Percentiles rank a stretch among this genome's conserved stretches.
phyloP scores from a whole-genome alignment of 169 alveolate genomes.

The Eimeria falciformis region DNA sequence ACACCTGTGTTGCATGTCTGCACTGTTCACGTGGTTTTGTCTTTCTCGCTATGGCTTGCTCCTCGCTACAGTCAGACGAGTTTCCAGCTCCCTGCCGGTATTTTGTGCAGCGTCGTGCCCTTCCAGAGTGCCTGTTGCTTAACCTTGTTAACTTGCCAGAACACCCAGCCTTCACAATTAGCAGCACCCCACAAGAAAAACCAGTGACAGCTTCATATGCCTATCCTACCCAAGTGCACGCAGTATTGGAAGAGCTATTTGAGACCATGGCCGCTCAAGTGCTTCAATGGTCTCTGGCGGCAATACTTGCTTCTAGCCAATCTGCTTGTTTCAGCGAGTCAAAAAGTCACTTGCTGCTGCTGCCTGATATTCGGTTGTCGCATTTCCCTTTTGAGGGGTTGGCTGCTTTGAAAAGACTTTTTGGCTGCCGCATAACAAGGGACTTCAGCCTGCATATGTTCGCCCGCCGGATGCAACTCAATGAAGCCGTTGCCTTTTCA shows the following conservation, averaged over 20 bases:
- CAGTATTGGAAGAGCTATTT: constrained; percentile 12
- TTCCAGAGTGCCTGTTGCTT: constrained; percentile 59
- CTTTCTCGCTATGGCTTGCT: constrained; percentile 39
- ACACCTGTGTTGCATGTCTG: constrained; percentile 27
- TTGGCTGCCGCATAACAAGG: constrained; percentile 54
- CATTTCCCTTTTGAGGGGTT: constrained; percentile 61
- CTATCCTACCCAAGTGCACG: constrained; percentile 26
- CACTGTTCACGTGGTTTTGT: constrained; percentile 51
- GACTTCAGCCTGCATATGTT: constrained; percentile 71
- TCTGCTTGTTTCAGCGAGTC: constrained; percentile 6
- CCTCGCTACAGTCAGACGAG: constrained; percentile 29
- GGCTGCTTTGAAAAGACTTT: constrained; percentile 32
- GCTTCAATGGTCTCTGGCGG: constrained; percentile 36
- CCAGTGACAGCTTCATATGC: neutral
- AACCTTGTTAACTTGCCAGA: too few relatives aligned
- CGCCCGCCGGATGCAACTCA: constrained; percentile 61
- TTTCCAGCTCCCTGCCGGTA: constrained; percentile 36
- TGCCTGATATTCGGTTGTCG: constrained; percentile 60
- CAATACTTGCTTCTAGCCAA: constrained; percentile 50
- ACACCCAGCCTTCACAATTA: neutral
- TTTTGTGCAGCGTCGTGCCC: constrained; percentile 72
- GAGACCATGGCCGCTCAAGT: constrained; percentile 52
- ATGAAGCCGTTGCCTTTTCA: neutral
- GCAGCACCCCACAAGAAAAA: neutral
- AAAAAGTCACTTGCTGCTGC: constrained; percentile 43